Evolutionary conservation across 176 grass and related monocot genomes (phyloP).

Genomic region (Cenchrus fungigraminus): DNA sequence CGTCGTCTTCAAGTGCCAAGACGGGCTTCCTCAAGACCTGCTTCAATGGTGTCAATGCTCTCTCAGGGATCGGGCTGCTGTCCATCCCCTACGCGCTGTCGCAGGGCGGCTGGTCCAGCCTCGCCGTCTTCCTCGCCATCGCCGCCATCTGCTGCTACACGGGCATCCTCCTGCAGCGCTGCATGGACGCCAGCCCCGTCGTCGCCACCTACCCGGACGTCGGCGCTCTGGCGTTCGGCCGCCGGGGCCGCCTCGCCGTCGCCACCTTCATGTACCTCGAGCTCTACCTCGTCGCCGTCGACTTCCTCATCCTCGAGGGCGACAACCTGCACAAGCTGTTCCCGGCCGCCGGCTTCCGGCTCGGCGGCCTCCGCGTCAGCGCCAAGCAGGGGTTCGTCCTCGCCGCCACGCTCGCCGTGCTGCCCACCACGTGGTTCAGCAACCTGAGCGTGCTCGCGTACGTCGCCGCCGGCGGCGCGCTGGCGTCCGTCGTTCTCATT

Average conservation of each 20-base stretch:
- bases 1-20: neutral
- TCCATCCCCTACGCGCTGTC: constrained; percentile 60
- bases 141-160: constrained; percentile 55
- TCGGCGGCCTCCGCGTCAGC: constrained; percentile 26
- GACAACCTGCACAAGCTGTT: constrained; percentile 65
- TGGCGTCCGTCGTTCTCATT: constrained; percentile 56
- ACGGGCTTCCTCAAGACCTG: constrained; percentile 54
- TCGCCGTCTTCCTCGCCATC: constrained; percentile 39
- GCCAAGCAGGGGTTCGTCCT: constrained; percentile 62
- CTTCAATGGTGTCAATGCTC: constrained; percentile 56
- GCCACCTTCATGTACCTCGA: constrained; percentile 66
- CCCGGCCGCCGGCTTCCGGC: constrained; percentile 20
- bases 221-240: constrained; percentile 50
- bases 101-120: constrained; percentile 54
- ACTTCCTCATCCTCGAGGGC: constrained; percentile 67
- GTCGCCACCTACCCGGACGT: constrained; percentile 59
- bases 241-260: constrained; percentile 29
- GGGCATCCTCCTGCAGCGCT: constrained; percentile 56
- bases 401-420: constrained; percentile 49
- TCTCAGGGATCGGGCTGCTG: constrained; percentile 60
- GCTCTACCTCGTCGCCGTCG: constrained; percentile 64
- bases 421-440: constrained; percentile 67
- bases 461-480: constrained; percentile 44
- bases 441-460: constrained; percentile 64
- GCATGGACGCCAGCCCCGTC: constrained; percentile 37